Evolutionary conservation across 2,329 filamentous ascomycete species (phyloP).

Genomic region (Colletotrichum kahawae): DNA sequence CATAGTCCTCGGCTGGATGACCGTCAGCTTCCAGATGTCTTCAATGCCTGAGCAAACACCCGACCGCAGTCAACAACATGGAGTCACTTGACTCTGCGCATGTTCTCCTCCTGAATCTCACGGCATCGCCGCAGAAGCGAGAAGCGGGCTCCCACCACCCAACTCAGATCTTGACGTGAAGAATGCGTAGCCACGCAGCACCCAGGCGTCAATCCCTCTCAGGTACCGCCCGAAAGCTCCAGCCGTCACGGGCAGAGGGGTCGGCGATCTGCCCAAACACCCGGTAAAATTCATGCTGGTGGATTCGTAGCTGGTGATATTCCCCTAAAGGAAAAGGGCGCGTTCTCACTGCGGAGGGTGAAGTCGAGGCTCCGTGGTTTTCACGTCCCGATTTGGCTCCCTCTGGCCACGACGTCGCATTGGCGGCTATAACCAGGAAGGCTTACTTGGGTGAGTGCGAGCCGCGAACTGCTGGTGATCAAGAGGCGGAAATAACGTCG

Average conservation of each 20-base stretch:
- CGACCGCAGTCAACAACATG: not conserved
- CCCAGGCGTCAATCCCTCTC: not conserved
- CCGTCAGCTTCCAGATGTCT: not conserved
- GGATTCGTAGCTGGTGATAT: not conserved
- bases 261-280: not conserved
- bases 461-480: not conserved
- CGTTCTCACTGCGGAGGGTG: slow-evolving; percentile 6
- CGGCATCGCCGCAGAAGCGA: slow-evolving; percentile 8
- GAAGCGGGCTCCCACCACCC: not conserved
- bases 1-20: not conserved
- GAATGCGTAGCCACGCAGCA: not conserved
- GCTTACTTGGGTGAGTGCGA: not conserved
- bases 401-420: slow-evolving; percentile 7
- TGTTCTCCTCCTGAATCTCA: not conserved
- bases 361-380: slow-evolving; percentile 21
- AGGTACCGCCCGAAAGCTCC: not conserved
- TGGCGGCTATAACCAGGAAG: not conserved
- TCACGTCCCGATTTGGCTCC: slow-evolving; percentile 16
- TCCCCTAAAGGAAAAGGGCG: not conserved
- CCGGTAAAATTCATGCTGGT: not conserved
- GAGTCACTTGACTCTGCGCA: slow-evolving; percentile 17
- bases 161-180: not conserved
- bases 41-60: not conserved
- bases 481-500: not conserved
- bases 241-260: not conserved